Conservation (phyloP, 768 basidiomycete species). For the Tremella mesenterica region DNA sequence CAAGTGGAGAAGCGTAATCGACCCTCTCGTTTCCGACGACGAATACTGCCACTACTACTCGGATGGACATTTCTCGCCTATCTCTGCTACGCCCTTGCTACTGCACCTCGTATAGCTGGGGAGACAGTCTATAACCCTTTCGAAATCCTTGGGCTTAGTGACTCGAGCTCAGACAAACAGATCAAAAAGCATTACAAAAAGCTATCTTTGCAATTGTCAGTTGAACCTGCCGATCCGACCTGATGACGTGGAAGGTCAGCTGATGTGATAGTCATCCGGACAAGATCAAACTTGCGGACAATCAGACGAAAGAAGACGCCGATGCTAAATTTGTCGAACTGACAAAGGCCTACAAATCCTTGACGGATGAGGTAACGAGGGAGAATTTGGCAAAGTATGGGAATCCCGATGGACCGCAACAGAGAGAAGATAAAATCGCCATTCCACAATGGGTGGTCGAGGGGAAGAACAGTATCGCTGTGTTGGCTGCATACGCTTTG, state of each 20-base stretch:
- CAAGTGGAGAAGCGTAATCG: constrained; percentile 22
- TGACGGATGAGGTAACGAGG: constrained; percentile 87
- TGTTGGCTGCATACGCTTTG: constrained; percentile 75
- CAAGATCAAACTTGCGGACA: constrained; percentile 74
- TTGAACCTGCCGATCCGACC: background rate
- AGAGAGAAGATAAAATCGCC: constrained; percentile 87
- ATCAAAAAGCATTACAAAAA: constrained; percentile 95
- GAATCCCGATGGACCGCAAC: constrained; percentile 94
- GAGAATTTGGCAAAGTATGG: constrained; percentile 82
- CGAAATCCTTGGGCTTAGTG: constrained; percentile 73
- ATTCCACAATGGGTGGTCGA: constrained; percentile 89
- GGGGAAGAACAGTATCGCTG: constrained; percentile 81
- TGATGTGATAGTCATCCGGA: constrained; percentile 73
- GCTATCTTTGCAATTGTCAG: constrained; percentile 75
- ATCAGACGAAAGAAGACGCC: constrained; percentile 77
- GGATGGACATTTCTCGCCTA: constrained; percentile 70
- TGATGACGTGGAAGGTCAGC: background rate
- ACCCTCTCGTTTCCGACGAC: constrained; percentile 38
- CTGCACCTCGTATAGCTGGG: constrained; percentile 51
- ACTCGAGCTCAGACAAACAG: constrained; percentile 60
- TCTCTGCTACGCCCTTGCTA: constrained; percentile 59
- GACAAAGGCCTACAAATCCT: constrained; percentile 97
- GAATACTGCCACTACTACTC: constrained; percentile 54
- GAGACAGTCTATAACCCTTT: constrained; percentile 82
- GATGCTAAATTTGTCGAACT: constrained; percentile 79